Base-by-base conservation (phyloP, 1,284 basidiomycete species). In the Cerioporus squamosus region DNA sequence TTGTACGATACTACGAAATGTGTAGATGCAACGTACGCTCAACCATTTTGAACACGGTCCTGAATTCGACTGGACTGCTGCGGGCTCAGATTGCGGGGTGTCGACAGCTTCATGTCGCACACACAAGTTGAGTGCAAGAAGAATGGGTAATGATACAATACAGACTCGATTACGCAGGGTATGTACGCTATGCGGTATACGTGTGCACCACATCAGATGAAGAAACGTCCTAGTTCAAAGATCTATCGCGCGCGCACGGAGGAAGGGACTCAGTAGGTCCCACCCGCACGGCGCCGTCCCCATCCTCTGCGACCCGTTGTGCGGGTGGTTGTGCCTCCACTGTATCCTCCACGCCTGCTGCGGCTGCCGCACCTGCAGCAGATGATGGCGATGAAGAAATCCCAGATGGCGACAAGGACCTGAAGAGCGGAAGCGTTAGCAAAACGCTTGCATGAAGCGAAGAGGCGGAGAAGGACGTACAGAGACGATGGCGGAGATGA, bases 321-420 rank as follows among this genome's bases (percentile, higher is more conserved):
- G 53, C 56, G 31, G 6, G 49, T 40, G 7, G 47, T 51, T 7
- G 15, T 24, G 23, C 20, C 40, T n/a, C 51, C n/a, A 15, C 54
- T 46, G 26, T 24, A 20, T 5, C 63, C 61, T n/a, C 63, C 62
- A 8, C 66, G 55, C n/a, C 62, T 43, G 15, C 51, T 60, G 22
- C 66, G 51, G 44, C 65, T 52, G 29, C 67, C 55, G 66, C 83
- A 86, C 60, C 79, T 71, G 71, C 84, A 86, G 72, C 84, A 86
- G 5, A 86, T 72, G 56, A 86, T 85, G 63, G 84, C 82, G 50
- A 73, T 64, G 60, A 87, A 83, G 43, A 84, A 72, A 64, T 85
- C 77, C 67, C 84, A 82, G 57, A 86, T 85, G 0, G 83, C 79
- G 9, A 84, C 81, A 55, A 86, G 80, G n/a, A 85, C 71, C 82